phyloP scores from a whole-genome alignment of 768 basidiomycete species.

The Naematelia encephala region DNA sequence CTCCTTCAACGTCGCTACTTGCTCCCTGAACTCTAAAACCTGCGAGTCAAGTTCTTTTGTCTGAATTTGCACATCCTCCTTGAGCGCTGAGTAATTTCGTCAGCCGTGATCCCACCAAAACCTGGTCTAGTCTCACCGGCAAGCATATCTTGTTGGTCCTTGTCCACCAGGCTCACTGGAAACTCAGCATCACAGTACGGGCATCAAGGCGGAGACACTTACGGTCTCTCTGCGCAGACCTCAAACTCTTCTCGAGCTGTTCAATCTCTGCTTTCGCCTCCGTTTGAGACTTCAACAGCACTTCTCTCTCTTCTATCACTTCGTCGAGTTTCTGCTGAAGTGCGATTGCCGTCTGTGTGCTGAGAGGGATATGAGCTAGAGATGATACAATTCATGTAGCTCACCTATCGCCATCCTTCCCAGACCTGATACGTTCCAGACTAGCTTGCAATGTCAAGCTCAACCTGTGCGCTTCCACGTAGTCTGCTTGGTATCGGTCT shows the following conservation, averaged over 20 bases:
- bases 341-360: conserved; percentile 75
- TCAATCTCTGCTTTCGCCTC: conserved; percentile 61
- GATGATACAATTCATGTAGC: conserved; percentile 54
- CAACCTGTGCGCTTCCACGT: conserved; percentile 76
- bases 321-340: conserved; percentile 83
- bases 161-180: conserved; percentile 82
- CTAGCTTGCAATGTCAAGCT: conserved; percentile 74
- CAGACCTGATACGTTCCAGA: conserved; percentile 82
- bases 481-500: conserved; percentile 80
- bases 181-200: background rate
- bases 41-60: conserved; percentile 61
- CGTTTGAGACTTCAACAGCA: conserved; percentile 68
- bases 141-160: conserved; percentile 88
- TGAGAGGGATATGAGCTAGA: background rate
- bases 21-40: conserved; percentile 61
- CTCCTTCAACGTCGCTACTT: conserved; percentile 68
- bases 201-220: conserved; percentile 26
- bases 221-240: conserved; percentile 78
- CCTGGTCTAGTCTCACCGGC: conserved; percentile 50
- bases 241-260: conserved; percentile 59
- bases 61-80: background rate
- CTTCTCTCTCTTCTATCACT: conserved; percentile 74
- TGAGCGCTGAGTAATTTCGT: conserved; percentile 51
- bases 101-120: conserved; percentile 7
- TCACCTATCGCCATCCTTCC: conserved; percentile 76